Percentiles rank a stretch among this genome's conserved stretches.
Conservation (phyloP, 495 filamentous ascomycete genomes). For the Aspergillus indologenus region DNA sequence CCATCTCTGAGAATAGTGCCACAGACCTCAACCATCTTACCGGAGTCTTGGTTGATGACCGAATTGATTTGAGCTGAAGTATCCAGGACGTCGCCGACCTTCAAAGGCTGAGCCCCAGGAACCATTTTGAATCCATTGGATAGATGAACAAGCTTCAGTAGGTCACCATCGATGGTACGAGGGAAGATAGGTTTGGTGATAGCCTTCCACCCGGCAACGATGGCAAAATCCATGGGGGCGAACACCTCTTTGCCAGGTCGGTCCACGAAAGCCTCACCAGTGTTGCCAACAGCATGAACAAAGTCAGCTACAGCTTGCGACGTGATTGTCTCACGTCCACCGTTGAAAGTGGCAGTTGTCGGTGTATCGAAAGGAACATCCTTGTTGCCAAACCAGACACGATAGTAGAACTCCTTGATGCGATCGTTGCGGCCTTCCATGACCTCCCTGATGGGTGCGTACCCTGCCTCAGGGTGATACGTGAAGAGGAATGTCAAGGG, state of each 20-base stretch:
- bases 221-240: conserved; percentile 98
- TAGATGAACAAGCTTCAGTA: conserved; percentile 90
- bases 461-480: conserved; percentile 90
- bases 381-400: conserved; percentile 88
- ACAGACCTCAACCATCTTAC: conserved; percentile 99
- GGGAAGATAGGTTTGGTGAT: conserved; percentile 99
- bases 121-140: conserved; percentile 98
- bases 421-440: conserved; percentile 93
- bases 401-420: conserved; percentile 98
- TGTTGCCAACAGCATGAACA: conserved; percentile 96
- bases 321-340: conserved; percentile 81
- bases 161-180: conserved; percentile 86
- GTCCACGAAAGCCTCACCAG: conserved; percentile 96
- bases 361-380: conserved; percentile 76
- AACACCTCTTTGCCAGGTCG: conserved; percentile 91
- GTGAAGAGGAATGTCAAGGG: conserved; percentile 80
- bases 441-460: conserved; percentile 91
- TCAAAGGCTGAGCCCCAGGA: conserved; percentile 87
- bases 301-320: conserved; percentile 94
- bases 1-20: conserved; percentile 89
- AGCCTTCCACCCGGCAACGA: conserved; percentile 98
- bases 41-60: conserved; percentile 95
- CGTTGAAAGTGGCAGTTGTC: conserved; percentile 82
- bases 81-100: conserved; percentile 88
- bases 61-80: conserved; percentile 96